Percentiles rank a stretch among this genome's conserved stretches.
Conservation (phyloP, 768 basidiomycete species). For the Tulasnella sp. region DNA sequence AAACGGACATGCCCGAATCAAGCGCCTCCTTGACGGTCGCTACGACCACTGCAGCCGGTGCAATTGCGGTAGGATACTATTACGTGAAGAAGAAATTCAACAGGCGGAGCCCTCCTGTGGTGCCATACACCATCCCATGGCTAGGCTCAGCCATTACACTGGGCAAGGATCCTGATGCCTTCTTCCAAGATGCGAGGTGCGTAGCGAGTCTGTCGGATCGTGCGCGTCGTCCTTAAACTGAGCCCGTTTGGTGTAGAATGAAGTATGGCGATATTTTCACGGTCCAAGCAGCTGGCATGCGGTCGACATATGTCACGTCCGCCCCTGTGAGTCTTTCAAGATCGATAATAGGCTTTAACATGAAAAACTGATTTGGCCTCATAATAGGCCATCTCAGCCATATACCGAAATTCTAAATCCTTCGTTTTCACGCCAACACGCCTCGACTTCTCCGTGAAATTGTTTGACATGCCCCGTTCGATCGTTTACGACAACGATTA, state of each 20-base stretch:
- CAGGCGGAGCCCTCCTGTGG: conserved; percentile 8
- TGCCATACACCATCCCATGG: conserved; percentile 14
- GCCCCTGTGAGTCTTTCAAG: neutral
- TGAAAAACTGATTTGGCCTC: neutral
- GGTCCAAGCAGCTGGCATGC: conserved; percentile 7
- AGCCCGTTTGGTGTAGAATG: neutral
- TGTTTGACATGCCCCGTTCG: conserved; percentile 15
- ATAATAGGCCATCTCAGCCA: neutral
- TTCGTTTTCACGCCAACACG: conserved; percentile 18
- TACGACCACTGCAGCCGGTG: neutral
- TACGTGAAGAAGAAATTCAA: neutral
- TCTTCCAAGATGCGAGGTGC: conserved; percentile 21
- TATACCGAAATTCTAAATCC: conserved; percentile 23
- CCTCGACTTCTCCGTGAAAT: neutral
- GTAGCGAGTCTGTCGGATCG: neutral
- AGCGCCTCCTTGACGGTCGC: neutral
- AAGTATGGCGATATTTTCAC: conserved; percentile 18
- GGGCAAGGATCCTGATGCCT: conserved; percentile 24
- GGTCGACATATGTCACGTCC: conserved; percentile 15
- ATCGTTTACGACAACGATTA: conserved; percentile 4
- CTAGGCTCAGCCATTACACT: conserved; percentile 17
- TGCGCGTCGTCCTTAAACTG: neutral
- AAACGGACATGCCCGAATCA: neutral
- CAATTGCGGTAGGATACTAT: neutral
- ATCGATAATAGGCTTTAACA: neutral